Base-by-base conservation (phyloP, 2,329 filamentous ascomycete species). In the Gnomoniopsis sp. region DNA sequence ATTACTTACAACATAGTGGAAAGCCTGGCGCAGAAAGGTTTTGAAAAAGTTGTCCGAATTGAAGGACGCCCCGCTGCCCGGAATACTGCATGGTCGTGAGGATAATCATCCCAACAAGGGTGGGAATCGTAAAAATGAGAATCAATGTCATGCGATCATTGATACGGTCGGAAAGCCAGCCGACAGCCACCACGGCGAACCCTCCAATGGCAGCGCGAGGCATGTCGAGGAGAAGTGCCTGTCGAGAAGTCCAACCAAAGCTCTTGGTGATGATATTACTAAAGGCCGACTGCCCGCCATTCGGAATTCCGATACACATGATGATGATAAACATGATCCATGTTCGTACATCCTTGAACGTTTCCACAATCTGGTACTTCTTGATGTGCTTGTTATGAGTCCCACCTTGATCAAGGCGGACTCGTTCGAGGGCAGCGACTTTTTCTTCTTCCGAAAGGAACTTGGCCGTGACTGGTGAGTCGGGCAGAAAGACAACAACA, bases 361-460 rank as follows among this genome's bases (percentile, higher is more conserved):
- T 76, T 65, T 84, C 77, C 59, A 70, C 69, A 3, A 77, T 72
- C 65, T 79, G 77, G 44, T 76, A 69, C 66, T 66, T 70, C 62
- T 78, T 76, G 65, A 78, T 78, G 36, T 78, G 71, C 14, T 70
- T 69, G 58, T 80, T 82, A 61, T 81, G 81, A 46, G 82, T 75
- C 0, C 80, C 81, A 58, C 79, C 76, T 4, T 74, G 69, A 62
- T 84, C 82, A 2, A 69, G 69, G 0, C 75, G 72, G 1, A 83
- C 75, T 8, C 81, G 74, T 49, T 79, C 76, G 10, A 82, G 70
- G 2, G 81, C 79, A 14, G 82, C 73, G 3, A 69, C 70, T 55
- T 78, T 80, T 65, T 88, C 84, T 30, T 80, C 73, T 0, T 74
- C 68, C 10, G 72, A 79, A 17, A 88, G 76, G 66, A 84, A 88